phyloP scores from a whole-genome alignment of 164 flowering plant species.

The Berberis vulgaris region DNA sequence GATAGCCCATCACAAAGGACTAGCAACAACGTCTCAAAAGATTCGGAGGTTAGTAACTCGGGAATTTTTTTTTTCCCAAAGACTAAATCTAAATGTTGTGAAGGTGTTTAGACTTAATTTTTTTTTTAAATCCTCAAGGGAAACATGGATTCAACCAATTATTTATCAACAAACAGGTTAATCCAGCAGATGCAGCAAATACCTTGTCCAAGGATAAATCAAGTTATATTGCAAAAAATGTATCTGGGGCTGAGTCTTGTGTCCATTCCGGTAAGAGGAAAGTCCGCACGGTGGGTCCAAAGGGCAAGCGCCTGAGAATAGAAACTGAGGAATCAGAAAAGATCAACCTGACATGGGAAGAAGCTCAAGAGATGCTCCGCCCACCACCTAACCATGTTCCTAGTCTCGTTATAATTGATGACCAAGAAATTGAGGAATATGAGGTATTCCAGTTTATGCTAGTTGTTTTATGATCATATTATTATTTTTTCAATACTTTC shows the following conservation, averaged over 20 bases:
- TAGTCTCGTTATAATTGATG: slow-evolving; percentile 57
- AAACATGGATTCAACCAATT: slow-evolving; percentile 11
- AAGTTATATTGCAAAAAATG: slow-evolving; percentile 49
- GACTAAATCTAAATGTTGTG: slow-evolving; percentile 16
- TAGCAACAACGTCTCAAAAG: slow-evolving; percentile 23
- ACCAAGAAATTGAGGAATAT: slow-evolving; percentile 79
- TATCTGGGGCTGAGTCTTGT: slow-evolving; percentile 31
- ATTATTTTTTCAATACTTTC: neutral
- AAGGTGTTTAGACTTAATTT: slow-evolving; percentile 3
- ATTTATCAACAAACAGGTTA: slow-evolving; percentile 32
- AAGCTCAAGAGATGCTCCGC: slow-evolving; percentile 82
- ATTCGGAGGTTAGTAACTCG: slow-evolving; percentile 34
- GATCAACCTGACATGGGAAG: slow-evolving; percentile 80
- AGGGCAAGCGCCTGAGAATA: slow-evolving; percentile 51
- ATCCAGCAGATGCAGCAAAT: slow-evolving; percentile 33
- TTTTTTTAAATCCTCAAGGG: slow-evolving; percentile 13
- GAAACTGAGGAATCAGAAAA: slow-evolving; percentile 53
- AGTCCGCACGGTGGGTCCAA: slow-evolving; percentile 46
- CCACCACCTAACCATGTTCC: slow-evolving; percentile 53
- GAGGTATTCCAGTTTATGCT: slow-evolving; percentile 23
- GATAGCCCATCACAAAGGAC: slow-evolving; percentile 12
- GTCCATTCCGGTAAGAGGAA: slow-evolving; percentile 48
- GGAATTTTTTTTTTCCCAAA: neutral
- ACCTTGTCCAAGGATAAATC: slow-evolving; percentile 47
- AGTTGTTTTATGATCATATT: neutral